Evolutionary conservation across 306 rosid genomes (phyloP).

Genomic region (Castanospermum australe): DNA sequence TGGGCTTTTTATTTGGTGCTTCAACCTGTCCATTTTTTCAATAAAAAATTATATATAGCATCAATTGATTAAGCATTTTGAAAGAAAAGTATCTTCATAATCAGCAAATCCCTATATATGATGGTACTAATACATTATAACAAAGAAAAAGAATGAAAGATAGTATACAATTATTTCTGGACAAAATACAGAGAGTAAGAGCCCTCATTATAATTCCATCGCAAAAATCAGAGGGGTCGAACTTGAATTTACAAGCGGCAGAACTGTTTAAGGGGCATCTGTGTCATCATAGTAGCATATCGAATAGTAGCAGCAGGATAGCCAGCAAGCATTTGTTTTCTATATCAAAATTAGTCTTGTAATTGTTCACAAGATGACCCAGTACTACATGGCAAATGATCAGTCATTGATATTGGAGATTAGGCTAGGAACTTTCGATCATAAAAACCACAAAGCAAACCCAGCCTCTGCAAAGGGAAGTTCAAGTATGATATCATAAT

Average conservation of each 20-base stretch:
- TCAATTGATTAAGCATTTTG: neutral
- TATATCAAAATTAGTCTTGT: neutral
- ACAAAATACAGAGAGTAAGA: too few relatives aligned
- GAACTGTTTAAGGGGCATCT: neutral
- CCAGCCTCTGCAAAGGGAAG: neutral
- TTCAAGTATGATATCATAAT: neutral
- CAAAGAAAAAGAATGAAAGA: too few relatives aligned
- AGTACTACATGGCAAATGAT: neutral
- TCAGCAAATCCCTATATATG: neutral
- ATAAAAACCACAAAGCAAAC: neutral
- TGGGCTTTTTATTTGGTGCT: constrained; percentile 63
- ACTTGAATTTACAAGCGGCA: neutral
- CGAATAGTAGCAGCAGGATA: neutral
- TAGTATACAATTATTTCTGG: too few relatives aligned
- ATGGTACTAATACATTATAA: neutral
- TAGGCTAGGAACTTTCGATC: neutral
- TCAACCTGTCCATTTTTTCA: constrained; percentile 48
- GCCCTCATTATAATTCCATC: too few relatives aligned
- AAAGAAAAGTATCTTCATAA: neutral
- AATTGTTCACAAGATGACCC: neutral
- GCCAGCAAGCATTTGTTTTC: neutral
- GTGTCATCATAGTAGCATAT: neutral
- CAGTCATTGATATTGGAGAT: neutral
- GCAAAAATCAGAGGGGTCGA: too few relatives aligned
- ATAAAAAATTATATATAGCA: neutral